Conservation (phyloP, 2,329 filamentous ascomycete genomes). For the Claviceps sp. region DNA sequence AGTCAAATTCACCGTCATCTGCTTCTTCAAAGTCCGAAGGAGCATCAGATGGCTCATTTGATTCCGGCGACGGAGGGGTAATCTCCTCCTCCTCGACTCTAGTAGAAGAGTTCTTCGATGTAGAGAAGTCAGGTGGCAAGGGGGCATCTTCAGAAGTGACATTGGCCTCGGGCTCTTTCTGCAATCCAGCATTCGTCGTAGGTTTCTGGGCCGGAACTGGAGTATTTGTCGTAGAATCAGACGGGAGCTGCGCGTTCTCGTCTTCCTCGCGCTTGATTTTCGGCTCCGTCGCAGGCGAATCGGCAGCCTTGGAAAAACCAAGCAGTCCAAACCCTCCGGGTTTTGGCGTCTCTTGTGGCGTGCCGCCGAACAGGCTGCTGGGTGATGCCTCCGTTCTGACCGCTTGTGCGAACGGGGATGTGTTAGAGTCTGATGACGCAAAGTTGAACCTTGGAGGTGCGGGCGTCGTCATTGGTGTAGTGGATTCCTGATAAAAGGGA, state of each 20-base stretch:
- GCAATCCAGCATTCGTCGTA: constrained; percentile 3
- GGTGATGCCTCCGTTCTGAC: constrained; percentile 14
- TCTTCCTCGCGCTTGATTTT: constrained; percentile 24
- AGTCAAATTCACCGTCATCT: constrained; percentile 22
- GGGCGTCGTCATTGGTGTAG: constrained; percentile 39
- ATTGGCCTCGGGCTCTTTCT: constrained; percentile 8
- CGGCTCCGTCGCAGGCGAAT: constrained; percentile 8
- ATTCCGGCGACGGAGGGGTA: constrained; percentile 27
- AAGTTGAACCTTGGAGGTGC: constrained; percentile 34
- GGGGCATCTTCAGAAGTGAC: constrained; percentile 18
- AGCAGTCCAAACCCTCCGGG: constrained; percentile 13
- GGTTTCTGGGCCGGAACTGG: constrained; percentile 6
- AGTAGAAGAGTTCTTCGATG: constrained; percentile 9
- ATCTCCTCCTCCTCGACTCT: constrained; percentile 20
- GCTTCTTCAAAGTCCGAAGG: constrained; percentile 29
- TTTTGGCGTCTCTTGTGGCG: constrained; percentile 15
- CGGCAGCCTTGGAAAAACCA: constrained; percentile 9
- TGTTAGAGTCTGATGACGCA: constrained; percentile 19
- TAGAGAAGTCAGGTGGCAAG: constrained; percentile 19
- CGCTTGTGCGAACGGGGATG: constrained; percentile 22
- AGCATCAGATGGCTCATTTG: constrained; percentile 17
- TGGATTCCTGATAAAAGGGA: constrained; percentile 20
- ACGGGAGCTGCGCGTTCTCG: constrained; percentile 33
- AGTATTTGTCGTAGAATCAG: constrained; percentile 32
- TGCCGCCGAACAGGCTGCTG: constrained; percentile 17